Conservation (phyloP, 2,329 filamentous ascomycete species). For the Atkinsonella texensis region DNA sequence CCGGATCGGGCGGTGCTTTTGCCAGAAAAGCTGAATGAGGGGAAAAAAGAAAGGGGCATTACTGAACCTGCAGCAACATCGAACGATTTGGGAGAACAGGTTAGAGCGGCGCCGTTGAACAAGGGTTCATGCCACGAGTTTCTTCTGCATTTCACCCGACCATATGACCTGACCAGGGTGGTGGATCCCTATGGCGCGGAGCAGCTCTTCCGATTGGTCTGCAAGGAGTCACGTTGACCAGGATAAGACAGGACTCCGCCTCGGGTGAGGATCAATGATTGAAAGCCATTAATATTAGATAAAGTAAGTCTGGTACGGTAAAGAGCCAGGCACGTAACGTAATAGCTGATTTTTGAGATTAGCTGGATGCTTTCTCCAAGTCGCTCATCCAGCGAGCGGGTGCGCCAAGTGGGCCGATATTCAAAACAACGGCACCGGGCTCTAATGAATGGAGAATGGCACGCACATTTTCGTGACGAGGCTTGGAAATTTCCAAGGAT, state of each 20-base stretch:
- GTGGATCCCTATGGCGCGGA: no score
- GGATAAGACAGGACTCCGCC: no score
- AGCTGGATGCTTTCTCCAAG: no score
- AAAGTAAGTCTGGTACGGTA: background rate
- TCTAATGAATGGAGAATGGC: background rate
- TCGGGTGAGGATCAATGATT: background rate
- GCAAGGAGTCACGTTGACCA: no score
- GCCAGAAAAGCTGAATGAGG: no score
- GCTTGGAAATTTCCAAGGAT: background rate
- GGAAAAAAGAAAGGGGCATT: background rate
- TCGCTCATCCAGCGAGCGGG: background rate
- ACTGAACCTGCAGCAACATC: background rate
- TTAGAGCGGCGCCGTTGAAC: background rate
- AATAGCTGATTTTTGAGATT: no score
- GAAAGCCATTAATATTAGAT: background rate
- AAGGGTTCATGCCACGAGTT: conserved; percentile 1
- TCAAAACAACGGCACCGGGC: background rate
- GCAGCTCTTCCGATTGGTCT: no score
- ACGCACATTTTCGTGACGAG: background rate
- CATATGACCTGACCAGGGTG: no score
- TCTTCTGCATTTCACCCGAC: background rate
- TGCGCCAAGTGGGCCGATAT: background rate
- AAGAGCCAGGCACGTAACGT: background rate
- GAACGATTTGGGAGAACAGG: background rate
- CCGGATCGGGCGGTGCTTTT: background rate